These are phyloP conservation scores for Filobasidium uniguttulatum DNA, from an alignment of 1,284 basidiomycete species.

Conservation along the genomic window DNA sequence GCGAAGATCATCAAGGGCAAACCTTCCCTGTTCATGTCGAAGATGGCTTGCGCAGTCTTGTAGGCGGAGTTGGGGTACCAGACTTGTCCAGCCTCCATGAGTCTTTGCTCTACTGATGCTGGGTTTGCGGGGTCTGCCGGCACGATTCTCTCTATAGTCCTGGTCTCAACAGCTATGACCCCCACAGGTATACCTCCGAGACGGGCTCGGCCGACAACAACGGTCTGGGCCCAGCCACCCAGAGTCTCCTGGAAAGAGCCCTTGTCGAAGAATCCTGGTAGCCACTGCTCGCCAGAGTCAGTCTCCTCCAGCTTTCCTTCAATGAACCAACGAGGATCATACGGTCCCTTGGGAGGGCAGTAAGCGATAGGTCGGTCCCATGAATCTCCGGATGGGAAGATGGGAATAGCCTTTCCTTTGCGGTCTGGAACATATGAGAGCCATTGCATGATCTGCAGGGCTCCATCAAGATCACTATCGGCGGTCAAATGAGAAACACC, in stretches of 20 bases:
- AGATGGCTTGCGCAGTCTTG: conserved; percentile 98
- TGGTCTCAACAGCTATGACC: conserved; percentile 94
- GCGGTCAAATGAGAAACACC: conserved; percentile 96
- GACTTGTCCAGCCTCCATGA: conserved; percentile 97
- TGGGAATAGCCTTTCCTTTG: conserved; percentile 62
- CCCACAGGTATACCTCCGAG: conserved; percentile 95
- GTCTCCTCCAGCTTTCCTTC: conserved; percentile 79
- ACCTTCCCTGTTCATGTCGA: conserved; percentile 95
- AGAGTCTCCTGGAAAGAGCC: conserved; percentile 57
- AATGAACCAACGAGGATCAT: conserved; percentile 97
- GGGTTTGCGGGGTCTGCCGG: conserved; percentile 99
- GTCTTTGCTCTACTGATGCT: conserved; percentile 88
- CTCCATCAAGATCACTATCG: conserved; percentile 85
- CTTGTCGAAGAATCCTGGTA: conserved; percentile 90
- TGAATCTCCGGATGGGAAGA: conserved; percentile 53
- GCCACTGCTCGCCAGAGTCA: conserved; percentile 48
- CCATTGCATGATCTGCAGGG: conserved; percentile 86
- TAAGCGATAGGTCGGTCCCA: conserved; percentile 94
- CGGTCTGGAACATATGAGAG: conserved; percentile 79
- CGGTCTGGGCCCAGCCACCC: conserved; percentile 91
- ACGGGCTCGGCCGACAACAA: conserved; percentile 81
- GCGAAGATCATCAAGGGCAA: conserved; percentile 97
- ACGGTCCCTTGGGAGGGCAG: conserved; percentile 79
- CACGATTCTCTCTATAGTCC: conserved; percentile 90
- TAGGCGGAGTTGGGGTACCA: conserved; percentile 99